Percentiles rank a stretch among this genome's conserved stretches.
Conservation (phyloP, 2,329 filamentous ascomycete genomes). For the Coniochaeta pulveracea region DNA sequence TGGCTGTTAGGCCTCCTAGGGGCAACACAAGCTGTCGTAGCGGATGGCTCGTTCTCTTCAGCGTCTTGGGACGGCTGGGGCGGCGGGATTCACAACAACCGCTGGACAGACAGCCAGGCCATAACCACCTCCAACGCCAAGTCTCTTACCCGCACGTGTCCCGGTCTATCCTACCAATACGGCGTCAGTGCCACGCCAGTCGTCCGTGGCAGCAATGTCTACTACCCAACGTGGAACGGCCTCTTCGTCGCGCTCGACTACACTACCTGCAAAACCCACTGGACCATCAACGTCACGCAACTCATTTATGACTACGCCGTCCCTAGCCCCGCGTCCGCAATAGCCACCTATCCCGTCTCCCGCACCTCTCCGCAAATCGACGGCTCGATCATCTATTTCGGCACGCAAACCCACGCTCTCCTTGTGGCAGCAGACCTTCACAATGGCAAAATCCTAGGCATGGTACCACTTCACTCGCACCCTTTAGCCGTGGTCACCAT, state of each 20-base stretch:
- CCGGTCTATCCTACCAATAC: constrained; percentile 4
- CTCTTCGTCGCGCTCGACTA: constrained; percentile 20
- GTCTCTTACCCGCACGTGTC: constrained; percentile 7
- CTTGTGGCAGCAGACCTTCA: constrained; percentile 14
- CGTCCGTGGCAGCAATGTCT: constrained; percentile 10
- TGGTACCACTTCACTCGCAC: constrained; percentile 14
- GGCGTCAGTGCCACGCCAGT: constrained; percentile 12
- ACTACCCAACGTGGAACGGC: constrained; percentile 20
- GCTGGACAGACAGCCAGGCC: constrained; percentile 7
- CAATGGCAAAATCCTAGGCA: constrained; percentile 12
- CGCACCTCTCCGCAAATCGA: constrained; percentile 11
- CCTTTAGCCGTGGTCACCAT: constrained; percentile 16
- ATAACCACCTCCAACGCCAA: constrained; percentile 7
- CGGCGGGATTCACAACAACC: constrained; percentile 10
- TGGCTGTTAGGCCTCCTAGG: too few species aligned
- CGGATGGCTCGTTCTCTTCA: too few species aligned
- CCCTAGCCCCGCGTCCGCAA: constrained; percentile 2
- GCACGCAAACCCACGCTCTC: constrained; percentile 14
- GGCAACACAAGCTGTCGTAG: too few species aligned
- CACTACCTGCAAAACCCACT: constrained; percentile 13
- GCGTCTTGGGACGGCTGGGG: constrained; percentile 13
- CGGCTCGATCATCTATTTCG: constrained; percentile 18
- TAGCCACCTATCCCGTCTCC: not conserved
- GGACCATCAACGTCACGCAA: constrained; percentile 17
- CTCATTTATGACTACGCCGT: constrained; percentile 11